Conservation (phyloP, 176 grass and related monocot genomes). For the Eremochloa ophiuroides region DNA sequence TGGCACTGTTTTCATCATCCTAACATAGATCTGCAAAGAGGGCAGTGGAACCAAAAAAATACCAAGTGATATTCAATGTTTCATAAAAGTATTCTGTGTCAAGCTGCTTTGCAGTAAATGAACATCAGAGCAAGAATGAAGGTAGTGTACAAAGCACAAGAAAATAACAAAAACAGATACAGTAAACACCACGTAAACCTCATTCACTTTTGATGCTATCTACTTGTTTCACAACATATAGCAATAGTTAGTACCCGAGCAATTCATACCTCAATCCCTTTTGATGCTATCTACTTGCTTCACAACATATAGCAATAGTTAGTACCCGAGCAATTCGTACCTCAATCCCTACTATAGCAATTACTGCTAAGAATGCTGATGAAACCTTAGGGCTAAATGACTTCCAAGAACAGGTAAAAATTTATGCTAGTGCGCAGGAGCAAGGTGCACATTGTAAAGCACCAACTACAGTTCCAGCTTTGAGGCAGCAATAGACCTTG, state of each 20-base stretch:
- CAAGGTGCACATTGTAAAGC: not conserved
- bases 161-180: not conserved
- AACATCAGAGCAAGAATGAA: not conserved
- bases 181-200: not conserved
- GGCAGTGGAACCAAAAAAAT: not conserved
- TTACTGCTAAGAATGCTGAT: not conserved
- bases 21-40: conserved; percentile 36
- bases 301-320: not conserved
- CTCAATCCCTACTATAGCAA: not conserved
- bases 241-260: not conserved
- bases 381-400: not conserved
- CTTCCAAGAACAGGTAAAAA: not conserved
- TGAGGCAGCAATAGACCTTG: not conserved
- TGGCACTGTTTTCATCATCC: conserved; percentile 31
- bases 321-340: not conserved
- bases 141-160: not conserved
- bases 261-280: not conserved
- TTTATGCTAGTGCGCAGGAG: not conserved
- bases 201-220: not conserved
- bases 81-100: not conserved
- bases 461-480: not conserved
- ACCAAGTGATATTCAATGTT: not conserved
- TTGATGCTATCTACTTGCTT: not conserved
- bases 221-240: not conserved
- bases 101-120: not conserved